Evolutionary conservation across 2,329 filamentous ascomycete genomes (phyloP).

Genomic region (Cladophialophora yegresii): DNA sequence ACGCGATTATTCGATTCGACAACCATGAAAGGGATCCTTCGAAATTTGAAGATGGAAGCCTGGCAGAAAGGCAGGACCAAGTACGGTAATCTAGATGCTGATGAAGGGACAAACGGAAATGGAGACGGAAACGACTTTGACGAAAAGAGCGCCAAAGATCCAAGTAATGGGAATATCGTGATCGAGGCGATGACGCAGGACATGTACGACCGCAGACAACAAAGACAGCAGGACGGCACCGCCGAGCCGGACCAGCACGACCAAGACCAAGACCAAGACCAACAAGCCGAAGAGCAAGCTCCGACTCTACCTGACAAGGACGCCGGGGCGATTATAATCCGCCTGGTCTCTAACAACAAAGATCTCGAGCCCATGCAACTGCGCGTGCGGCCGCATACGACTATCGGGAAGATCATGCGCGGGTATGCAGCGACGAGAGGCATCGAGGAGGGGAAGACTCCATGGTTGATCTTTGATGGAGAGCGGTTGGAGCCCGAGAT

Average conservation of each 20-base stretch:
- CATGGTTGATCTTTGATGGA: conserved; percentile 74
- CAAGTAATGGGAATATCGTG: conserved; percentile 62
- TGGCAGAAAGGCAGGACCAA: conserved; percentile 4
- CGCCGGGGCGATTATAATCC: conserved; percentile 47
- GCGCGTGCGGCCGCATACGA: conserved; percentile 52
- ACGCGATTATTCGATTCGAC: conserved; percentile 73
- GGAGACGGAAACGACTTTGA: conserved; percentile 46
- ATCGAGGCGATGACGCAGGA: conserved; percentile 76
- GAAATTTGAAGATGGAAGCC: conserved; percentile 28
- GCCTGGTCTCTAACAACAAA: conserved; percentile 52
- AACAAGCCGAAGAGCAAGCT: conserved; percentile 18
- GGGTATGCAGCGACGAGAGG: conserved; percentile 61
- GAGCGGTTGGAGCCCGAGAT: conserved; percentile 64
- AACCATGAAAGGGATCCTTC: conserved; percentile 68
- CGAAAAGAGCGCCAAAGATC: conserved; percentile 39
- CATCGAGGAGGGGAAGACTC: conserved; percentile 54
- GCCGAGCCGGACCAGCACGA: background rate
- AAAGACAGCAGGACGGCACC: conserved; percentile 41
- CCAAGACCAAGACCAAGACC: conserved; percentile 3
- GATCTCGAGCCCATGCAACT: conserved; percentile 55
- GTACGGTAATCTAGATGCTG: background rate
- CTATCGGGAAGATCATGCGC: conserved; percentile 62
- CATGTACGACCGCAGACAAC: conserved; percentile 54
- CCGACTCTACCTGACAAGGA: conserved; percentile 36
- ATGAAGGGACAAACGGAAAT: conserved; percentile 41